These are phyloP conservation scores for Leccinum boreale DNA, from an alignment of 768 basidiomycete genomes.

Conservation along the genomic window DNA sequence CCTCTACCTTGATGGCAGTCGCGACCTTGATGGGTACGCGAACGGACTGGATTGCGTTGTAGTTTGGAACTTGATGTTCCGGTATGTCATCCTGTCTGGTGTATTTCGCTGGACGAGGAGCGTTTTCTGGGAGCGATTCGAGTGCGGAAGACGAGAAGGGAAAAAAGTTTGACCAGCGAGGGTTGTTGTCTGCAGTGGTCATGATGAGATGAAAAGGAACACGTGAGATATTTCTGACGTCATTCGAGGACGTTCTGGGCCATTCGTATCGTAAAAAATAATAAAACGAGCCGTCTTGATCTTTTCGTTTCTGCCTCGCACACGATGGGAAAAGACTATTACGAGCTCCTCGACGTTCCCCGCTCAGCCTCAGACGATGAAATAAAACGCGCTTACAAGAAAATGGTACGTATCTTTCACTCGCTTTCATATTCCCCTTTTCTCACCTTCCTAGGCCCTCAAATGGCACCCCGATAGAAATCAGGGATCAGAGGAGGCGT, in stretches of 20 bases:
- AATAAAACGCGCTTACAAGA: slow-evolving; percentile 94
- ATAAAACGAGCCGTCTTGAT: background rate
- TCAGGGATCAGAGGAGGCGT: slow-evolving; percentile 78
- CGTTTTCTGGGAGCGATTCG: slow-evolving; percentile 42
- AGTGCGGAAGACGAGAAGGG: slow-evolving; percentile 72
- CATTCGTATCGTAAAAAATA: slow-evolving; percentile 18
- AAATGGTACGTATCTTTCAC: slow-evolving; percentile 56
- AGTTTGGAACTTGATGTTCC: slow-evolving; percentile 45
- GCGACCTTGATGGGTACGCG: slow-evolving; percentile 80
- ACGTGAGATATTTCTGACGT: slow-evolving; percentile 25
- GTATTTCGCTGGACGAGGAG: slow-evolving; percentile 44
- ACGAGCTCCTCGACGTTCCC: slow-evolving; percentile 73
- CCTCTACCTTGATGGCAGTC: slow-evolving; percentile 82
- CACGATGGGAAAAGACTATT: slow-evolving; percentile 83
- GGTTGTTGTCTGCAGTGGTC: slow-evolving; percentile 12
- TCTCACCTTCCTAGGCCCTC: slow-evolving; percentile 52
- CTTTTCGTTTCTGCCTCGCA: background rate
- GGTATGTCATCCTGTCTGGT: slow-evolving; percentile 75
- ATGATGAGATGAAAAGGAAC: background rate
- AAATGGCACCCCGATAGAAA: slow-evolving; percentile 98
- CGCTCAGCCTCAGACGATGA: slow-evolving; percentile 78
- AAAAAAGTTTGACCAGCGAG: slow-evolving; percentile 51
- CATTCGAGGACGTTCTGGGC: slow-evolving; percentile 34
- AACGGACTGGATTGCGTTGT: slow-evolving; percentile 70
- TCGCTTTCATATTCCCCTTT: background rate